Conservation (phyloP, 2,329 filamentous ascomycete species). For the Cucurbitaria berberidis region DNA sequence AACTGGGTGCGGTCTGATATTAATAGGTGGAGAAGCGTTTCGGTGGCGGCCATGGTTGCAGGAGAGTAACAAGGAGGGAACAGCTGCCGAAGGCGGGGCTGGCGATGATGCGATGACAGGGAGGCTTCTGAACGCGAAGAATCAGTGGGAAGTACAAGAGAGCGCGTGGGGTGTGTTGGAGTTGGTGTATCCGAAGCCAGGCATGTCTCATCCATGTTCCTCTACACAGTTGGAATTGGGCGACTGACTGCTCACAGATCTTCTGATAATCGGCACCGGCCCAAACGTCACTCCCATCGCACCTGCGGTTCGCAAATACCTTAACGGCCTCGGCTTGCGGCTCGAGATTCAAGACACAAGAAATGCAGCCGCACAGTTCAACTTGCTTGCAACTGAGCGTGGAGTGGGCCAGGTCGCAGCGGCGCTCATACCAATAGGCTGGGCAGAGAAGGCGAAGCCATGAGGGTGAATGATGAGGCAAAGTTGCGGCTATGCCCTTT, state of each 20-base stretch:
- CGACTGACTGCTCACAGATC: constrained; percentile 61
- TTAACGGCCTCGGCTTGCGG: constrained; percentile 80
- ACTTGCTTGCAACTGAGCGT: constrained; percentile 90
- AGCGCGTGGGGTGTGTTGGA: constrained; percentile 77
- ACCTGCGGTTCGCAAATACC: constrained; percentile 71
- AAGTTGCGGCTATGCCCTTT: background rate
- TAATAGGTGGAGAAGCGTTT: constrained; percentile 88
- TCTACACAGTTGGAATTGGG: background rate
- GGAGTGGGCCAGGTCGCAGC: constrained; percentile 85
- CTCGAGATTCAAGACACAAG: constrained; percentile 90
- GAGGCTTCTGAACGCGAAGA: constrained; percentile 72
- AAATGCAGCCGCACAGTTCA: constrained; percentile 94
- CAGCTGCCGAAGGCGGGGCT: constrained; percentile 30
- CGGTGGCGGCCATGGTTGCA: constrained; percentile 82
- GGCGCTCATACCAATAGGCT: constrained; percentile 84
- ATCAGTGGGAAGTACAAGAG: constrained; percentile 77
- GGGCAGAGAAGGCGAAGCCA: constrained; percentile 66
- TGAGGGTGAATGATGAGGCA: constrained; percentile 3
- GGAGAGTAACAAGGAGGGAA: constrained; percentile 44
- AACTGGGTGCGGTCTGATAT: constrained; percentile 71
- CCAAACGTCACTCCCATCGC: constrained; percentile 76
- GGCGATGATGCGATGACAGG: constrained; percentile 47
- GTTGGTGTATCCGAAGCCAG: constrained; percentile 85
- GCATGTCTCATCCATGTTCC: constrained; percentile 57
- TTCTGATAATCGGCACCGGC: constrained; percentile 88